These are phyloP conservation scores for Gastroboletus turbinatus DNA, from an alignment of 1,284 basidiomycete species.

Conservation along the genomic window DNA sequence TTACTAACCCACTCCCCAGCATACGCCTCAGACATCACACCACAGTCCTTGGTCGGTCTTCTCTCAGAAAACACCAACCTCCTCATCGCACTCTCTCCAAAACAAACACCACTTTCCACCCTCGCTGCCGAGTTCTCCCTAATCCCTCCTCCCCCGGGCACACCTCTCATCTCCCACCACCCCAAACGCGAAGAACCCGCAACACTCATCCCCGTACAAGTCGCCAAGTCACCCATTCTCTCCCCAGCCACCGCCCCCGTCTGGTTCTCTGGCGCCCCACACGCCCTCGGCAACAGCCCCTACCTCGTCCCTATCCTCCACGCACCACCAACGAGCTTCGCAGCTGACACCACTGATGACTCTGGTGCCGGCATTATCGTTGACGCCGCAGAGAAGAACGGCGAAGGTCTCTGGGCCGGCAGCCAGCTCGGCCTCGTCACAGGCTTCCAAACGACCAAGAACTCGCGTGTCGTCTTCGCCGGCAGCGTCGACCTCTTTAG, in stretches of 20 bases:
- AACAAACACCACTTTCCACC: conserved; percentile 67
- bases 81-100: conserved; percentile 77
- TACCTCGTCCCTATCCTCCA: conserved; percentile 80
- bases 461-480: conserved; percentile 78
- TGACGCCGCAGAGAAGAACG: conserved; percentile 67
- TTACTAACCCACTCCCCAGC: conserved; percentile 41
- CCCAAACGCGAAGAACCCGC: conserved; percentile 60
- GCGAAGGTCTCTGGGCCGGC: conserved; percentile 79
- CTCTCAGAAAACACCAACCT: conserved; percentile 80
- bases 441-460: conserved; percentile 85
- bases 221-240: conserved; percentile 45
- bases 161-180: conserved; percentile 75
- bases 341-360: conserved; percentile 60
- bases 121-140: conserved; percentile 79
- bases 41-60: conserved; percentile 78
- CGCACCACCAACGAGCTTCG: conserved; percentile 75
- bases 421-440: conserved; percentile 75
- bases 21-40: conserved; percentile 75
- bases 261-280: conserved; percentile 79
- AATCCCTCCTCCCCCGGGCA: conserved; percentile 70
- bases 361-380: conserved; percentile 55
- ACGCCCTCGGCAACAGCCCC: conserved; percentile 78
- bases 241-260: conserved; percentile 50
- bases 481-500: conserved; percentile 82
- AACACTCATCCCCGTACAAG: conserved; percentile 58